These are phyloP conservation scores for Clathrus columnatus DNA, from an alignment of 768 basidiomycete species.

Conservation along the genomic window DNA sequence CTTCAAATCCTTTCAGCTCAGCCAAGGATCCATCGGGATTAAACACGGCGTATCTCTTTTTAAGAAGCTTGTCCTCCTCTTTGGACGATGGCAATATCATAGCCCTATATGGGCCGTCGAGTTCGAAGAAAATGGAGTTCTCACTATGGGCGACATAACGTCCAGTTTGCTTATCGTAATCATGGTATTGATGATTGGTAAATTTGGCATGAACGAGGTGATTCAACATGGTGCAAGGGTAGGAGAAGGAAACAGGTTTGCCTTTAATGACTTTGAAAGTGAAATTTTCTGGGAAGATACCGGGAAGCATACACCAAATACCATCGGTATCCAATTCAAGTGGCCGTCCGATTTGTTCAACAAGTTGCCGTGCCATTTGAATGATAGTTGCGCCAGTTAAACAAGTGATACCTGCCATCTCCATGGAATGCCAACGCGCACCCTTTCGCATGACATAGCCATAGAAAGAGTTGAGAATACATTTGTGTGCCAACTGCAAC, in stretches of 20 bases:
- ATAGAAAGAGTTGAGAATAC: conserved; percentile 99
- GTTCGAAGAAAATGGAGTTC: conserved; percentile 98
- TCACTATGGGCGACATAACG: conserved; percentile 83
- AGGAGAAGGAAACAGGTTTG: conserved; percentile 83
- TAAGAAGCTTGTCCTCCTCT: conserved; percentile 96
- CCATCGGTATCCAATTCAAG: conserved; percentile 98
- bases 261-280: conserved; percentile 84
- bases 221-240: conserved; percentile 99
- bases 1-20: conserved; percentile 97
- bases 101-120: conserved; percentile 96
- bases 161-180: conserved; percentile 76
- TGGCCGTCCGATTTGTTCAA: conserved; percentile 95
- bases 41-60: conserved; percentile 98
- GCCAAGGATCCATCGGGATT: conserved; percentile 97
- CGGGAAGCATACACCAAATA: conserved; percentile 99
- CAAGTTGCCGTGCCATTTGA: conserved; percentile 95
- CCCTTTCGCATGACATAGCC: conserved; percentile 99
- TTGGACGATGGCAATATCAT: conserved; percentile 99
- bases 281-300: conserved; percentile 97
- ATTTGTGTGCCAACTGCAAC: conserved; percentile 96
- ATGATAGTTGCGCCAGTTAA: conserved; percentile 96
- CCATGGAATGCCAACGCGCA: conserved; percentile 99
- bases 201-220: conserved; percentile 93
- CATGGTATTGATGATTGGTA: conserved; percentile 97
- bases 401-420: conserved; percentile 99